These are phyloP conservation scores for Dactylonectria macrodidyma DNA, from an alignment of 2,329 filamentous ascomycete species.

Conservation along the genomic window DNA sequence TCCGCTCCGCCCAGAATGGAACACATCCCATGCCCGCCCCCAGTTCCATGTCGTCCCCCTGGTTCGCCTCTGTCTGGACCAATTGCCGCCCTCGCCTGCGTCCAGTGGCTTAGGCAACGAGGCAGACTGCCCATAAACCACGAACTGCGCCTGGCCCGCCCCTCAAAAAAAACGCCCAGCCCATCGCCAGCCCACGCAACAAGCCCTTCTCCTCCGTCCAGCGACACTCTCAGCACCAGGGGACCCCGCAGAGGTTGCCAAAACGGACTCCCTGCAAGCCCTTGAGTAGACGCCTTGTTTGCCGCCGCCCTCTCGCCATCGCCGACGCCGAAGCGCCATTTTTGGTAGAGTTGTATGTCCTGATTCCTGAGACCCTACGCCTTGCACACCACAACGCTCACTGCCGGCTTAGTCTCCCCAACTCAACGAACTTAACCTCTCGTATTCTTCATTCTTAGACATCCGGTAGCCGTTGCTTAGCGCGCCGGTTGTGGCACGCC, in stretches of 20 bases:
- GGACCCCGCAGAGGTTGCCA: not conserved
- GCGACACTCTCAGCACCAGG: not conserved
- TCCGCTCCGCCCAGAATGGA: slow-evolving; percentile 16
- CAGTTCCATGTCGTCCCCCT: slow-evolving; percentile 12
- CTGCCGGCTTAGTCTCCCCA: not conserved
- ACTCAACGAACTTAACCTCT: slow-evolving; percentile 13
- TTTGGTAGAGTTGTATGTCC: not conserved
- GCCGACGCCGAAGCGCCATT: not conserved
- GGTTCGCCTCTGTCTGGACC: slow-evolving; percentile 20
- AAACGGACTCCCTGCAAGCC: not conserved
- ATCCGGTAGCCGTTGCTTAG: slow-evolving; percentile 21
- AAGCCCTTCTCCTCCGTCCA: not conserved
- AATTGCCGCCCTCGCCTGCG: slow-evolving; percentile 26
- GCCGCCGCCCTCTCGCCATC: not conserved
- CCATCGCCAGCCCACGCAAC: not conserved
- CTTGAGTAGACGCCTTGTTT: not conserved
- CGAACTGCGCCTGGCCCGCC: slow-evolving; percentile 33
- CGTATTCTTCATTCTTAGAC: not conserved
- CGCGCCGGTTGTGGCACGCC: slow-evolving; percentile 21
- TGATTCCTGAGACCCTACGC: not conserved
- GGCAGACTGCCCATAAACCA: slow-evolving; percentile 42
- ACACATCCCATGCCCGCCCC: slow-evolving; percentile 2
- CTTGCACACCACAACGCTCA: not conserved
- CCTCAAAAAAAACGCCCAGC: slow-evolving; percentile 38
- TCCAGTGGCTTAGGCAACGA: slow-evolving; percentile 49